Evolutionary conservation across 495 filamentous ascomycete genomes (phyloP).

Genomic region (Pyrenula massariospora): DNA sequence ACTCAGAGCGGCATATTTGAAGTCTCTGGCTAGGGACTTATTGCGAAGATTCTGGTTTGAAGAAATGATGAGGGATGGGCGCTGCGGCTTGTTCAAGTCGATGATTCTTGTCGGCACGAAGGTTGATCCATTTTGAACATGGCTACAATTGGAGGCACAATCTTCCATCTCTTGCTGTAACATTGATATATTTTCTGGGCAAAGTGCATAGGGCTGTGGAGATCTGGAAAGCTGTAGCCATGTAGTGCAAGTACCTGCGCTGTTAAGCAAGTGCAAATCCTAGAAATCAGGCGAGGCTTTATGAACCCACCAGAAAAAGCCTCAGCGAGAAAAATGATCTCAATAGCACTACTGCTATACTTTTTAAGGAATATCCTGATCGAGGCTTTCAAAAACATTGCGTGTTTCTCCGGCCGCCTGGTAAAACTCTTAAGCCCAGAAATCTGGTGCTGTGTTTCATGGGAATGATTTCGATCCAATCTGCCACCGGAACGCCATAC

Average conservation of each 20-base stretch:
- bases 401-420: neutral
- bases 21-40: neutral
- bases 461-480: too few relatives aligned
- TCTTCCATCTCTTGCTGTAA: neutral
- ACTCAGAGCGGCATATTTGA: conserved; percentile 3
- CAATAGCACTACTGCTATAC: neutral
- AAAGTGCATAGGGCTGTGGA: neutral
- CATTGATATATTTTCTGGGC: neutral
- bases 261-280: neutral
- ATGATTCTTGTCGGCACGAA: neutral
- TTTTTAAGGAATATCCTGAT: neutral
- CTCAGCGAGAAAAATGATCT: neutral
- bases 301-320: neutral
- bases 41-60: neutral
- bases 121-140: neutral
- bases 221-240: neutral
- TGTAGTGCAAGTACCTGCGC: neutral
- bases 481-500: neutral
- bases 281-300: neutral
- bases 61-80: neutral
- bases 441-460: too few relatives aligned
- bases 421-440: too few relatives aligned
- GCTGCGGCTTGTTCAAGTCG: neutral
- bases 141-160: neutral
- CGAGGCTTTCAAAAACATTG: neutral